A percentile compares a stretch with the other conserved stretches of the same genome.
Evolutionary conservation across 2,329 filamentous ascomycete species (phyloP).

Genomic region (Hypoxylon rubiginosum): DNA sequence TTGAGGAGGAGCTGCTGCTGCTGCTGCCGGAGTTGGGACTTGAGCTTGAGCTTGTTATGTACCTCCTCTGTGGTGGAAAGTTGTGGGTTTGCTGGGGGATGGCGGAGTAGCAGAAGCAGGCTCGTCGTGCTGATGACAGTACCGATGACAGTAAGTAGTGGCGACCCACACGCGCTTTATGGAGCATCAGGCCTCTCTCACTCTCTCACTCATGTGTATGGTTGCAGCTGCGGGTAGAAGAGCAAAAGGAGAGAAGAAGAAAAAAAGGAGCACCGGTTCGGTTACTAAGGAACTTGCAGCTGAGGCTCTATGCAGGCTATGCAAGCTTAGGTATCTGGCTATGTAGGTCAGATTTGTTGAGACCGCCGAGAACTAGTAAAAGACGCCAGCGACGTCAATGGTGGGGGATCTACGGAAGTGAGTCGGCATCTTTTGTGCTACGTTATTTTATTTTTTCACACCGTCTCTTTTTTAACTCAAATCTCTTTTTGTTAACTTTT

Average conservation of each 20-base stretch:
- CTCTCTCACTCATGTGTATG: neutral
- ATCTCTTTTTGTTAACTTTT: neutral
- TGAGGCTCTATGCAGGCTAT: neutral
- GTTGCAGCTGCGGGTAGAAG: conserved; percentile 10
- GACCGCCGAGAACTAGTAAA: conserved; percentile 20
- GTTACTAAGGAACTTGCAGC: conserved; percentile 1
- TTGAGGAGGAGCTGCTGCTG: neutral
- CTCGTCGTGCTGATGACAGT: conserved; percentile 23
- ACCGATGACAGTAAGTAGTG: conserved; percentile 11
- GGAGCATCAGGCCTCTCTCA: conserved; percentile 28
- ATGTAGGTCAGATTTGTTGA: conserved; percentile 42
- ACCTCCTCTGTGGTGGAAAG: conserved; percentile 10
- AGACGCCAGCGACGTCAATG: conserved; percentile 32
- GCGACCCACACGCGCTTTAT: conserved; percentile 26
- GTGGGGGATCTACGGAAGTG: conserved; percentile 35
- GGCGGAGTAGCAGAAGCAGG: conserved; percentile 9
- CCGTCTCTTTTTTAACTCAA: conserved; percentile 4
- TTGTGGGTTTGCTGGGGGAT: conserved; percentile 4
- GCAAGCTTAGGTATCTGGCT: too few relatives aligned
- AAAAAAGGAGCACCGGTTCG: neutral
- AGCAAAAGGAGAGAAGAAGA: neutral
- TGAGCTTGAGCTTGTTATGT: conserved; percentile 28
- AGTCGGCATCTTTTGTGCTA: conserved; percentile 23
- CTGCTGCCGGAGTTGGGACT: neutral
- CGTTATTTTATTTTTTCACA: conserved; percentile 17